phyloP scores from a whole-genome alignment of 441 rosid species.

The Gossypium davidsonii region DNA sequence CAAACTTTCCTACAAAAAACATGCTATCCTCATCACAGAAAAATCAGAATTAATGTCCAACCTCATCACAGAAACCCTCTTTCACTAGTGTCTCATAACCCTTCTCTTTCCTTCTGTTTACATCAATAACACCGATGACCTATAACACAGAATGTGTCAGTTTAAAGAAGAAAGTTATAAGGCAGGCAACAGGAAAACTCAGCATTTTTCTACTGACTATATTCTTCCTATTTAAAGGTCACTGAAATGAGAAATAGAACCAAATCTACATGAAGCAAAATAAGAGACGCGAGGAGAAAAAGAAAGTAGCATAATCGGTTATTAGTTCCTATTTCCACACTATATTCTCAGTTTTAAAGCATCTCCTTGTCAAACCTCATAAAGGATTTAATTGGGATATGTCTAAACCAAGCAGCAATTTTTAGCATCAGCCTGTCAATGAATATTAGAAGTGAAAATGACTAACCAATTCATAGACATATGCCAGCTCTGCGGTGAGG shows the following conservation, averaged over 20 bases:
- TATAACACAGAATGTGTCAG: constrained; percentile 15
- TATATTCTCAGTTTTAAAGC: not conserved
- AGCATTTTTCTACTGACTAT: not conserved
- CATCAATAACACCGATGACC: constrained; percentile 91
- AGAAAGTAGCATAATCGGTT: not conserved
- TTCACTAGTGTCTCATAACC: constrained; percentile 82
- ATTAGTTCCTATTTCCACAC: not conserved
- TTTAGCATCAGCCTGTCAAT: not conserved
- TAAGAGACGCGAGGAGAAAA: not conserved
- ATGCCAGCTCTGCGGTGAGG: constrained; percentile 76
- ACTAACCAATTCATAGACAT: constrained; percentile 87
- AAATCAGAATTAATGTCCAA: constrained; percentile 22
- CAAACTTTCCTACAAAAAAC: not conserved
- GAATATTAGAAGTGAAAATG: constrained; percentile 13
- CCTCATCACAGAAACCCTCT: constrained; percentile 94
- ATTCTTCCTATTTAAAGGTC: not conserved
- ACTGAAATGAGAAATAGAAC: not conserved
- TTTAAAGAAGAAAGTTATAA: not conserved
- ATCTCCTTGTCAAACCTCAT: not conserved
- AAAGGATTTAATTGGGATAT: not conserved
- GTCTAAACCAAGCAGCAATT: not conserved
- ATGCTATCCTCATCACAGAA: not conserved
- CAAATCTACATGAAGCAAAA: not conserved
- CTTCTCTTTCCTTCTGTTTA: constrained; percentile 72
- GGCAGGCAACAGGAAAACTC: not conserved